Percentiles rank a stretch among this genome's conserved stretches.
Evolutionary conservation across 129 eudicot species (phyloP).

Genomic region (Saussurea involucrata): DNA sequence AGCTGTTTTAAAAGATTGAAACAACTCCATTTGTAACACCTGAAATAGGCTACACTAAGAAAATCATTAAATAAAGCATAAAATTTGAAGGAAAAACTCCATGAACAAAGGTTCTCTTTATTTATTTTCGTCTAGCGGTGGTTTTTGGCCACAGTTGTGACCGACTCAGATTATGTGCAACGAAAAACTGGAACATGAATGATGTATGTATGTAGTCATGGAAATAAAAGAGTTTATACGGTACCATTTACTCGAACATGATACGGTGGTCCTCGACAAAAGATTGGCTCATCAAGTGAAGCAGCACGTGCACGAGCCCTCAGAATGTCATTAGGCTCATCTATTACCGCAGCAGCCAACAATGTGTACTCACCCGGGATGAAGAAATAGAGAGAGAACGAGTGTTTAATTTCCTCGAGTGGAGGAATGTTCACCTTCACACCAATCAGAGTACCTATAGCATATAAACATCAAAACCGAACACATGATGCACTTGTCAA

Average conservation of each 20-base stretch:
- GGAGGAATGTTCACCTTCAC: constrained; percentile 81
- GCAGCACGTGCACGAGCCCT: constrained; percentile 74
- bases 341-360: constrained; percentile 82
- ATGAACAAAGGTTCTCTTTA: neutral
- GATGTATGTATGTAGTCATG: constrained; percentile 13
- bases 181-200: neutral
- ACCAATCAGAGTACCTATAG: constrained; percentile 74
- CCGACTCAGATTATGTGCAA: neutral
- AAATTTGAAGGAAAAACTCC: neutral
- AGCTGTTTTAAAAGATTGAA: neutral
- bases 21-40: neutral
- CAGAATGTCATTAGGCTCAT: constrained; percentile 84
- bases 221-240: constrained; percentile 19
- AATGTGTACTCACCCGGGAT: constrained; percentile 97
- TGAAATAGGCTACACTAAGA: neutral
- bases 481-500: neutral
- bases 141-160: neutral
- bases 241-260: constrained; percentile 79
- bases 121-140: neutral
- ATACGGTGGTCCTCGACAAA: constrained; percentile 93
- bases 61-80: neutral
- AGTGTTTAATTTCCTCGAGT: constrained; percentile 72
- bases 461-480: neutral
- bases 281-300: constrained; percentile 65
- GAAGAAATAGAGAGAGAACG: constrained; percentile 71